Base-by-base conservation (phyloP, 371 early-diverging fungal species). In the Mucor velutinosus region DNA sequence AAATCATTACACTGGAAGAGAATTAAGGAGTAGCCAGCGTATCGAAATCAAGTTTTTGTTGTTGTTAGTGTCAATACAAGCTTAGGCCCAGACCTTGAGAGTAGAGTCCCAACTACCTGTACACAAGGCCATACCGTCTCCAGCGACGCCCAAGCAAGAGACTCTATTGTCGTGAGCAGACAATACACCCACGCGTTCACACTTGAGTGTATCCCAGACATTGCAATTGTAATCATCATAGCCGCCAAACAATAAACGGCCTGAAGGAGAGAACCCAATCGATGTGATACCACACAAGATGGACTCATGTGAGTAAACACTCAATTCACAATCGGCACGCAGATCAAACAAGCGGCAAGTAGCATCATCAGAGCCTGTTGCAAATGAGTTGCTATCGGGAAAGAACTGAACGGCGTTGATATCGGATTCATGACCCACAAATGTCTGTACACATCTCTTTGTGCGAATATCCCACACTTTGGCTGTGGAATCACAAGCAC, bases 141-240 rank as follows among this genome's bases (percentile, higher is more conserved):
- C 88, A 3, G 95, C 90, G 4, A 98, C 95, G 55, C 98, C 99
- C 39, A 98, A 79, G 78, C 98, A 98, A 67, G 94, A 93, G 17
- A 98, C 98, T 45, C 99, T 89, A 85, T 98, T 98, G 55, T 98
- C 98, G 77, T 98, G 99, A 21, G 92, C 93, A 49, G 95, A 90
- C 64, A 98, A 76, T 1, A 96, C 94, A 53, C 97, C 97, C 23
- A 97, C 96, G 61, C 97, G 87, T 62, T 97, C 94, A 59, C 95
- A 94, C 78, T 95, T 95, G 58, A 98, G 87, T 12, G 97, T 96
- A 78, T 98, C 99, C 99, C 99, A 98, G 4, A 97, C 98, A 69
- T 98, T 94, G 86, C 97, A 96, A 78, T 96, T 97, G 77, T 94
- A 98, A 79, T 99, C 99, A 76, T 99, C 99, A 74, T 98, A 98